Base-by-base conservation (phyloP, 352 stramenopile genomes). In the Peronospora farinosa region DNA sequence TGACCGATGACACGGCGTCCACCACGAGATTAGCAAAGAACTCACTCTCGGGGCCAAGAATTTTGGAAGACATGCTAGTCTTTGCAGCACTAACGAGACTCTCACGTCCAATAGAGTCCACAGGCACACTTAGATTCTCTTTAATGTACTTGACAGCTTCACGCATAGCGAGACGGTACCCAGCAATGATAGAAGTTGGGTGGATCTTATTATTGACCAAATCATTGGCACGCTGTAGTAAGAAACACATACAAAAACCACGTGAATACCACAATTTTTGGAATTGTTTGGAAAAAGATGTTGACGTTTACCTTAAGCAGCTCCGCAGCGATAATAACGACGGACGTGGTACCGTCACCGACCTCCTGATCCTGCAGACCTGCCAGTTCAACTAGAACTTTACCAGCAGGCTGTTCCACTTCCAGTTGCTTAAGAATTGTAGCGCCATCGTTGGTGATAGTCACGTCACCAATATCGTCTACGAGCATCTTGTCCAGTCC, bases 381-480 rank as follows among this genome's bases (percentile, higher is more conserved):
- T 0, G 96, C 95, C 12, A 99, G 79, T 65, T 99, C 96, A 5
- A 98, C 96, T 7, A 99, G 74, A 10, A 99, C 95, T 53, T 98
- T 98, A 23, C 95, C 97, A 2, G 96, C 97, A 21, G 97, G 97
- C 72, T 99, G 97, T 62, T 99, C 96, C 8, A 99, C 96, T 57
- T 99, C 95, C 28, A 99, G 76, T 61, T 98, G 95, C 78, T 98
- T 97, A 41, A 99, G 77, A 67, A 99, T 99, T 31, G 97, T 99
- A n/a, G 97, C 97, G 42, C 97, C 97, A 63, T 99, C 97, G 76
- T 99, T 99, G 13, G 97, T 99, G 68, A 99, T 99, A 13, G 96
- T 98, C 44, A 99, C 96, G 75, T 99, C 97, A 51, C 97, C 97
- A 59, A 99, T 98, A 71, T 96, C 84, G 67, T 96, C 86, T 41